Evolutionary conservation across 73 alveolate species (phyloP).

Genomic region (Symbiodinium pilosum): DNA sequence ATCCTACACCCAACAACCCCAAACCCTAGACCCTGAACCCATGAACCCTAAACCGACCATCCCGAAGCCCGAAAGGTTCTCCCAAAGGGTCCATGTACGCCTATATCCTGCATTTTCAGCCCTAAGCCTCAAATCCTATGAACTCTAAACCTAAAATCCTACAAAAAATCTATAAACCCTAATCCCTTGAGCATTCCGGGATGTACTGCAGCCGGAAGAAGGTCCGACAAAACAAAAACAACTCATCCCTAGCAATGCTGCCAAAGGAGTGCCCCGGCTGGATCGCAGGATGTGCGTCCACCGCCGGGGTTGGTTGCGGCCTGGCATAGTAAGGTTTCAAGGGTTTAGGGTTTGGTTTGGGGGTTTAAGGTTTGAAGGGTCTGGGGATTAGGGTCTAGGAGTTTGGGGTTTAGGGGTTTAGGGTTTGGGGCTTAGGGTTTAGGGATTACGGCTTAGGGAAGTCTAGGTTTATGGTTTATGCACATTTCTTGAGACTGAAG

Average conservation of each 20-base stretch:
- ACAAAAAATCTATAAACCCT: not conserved
- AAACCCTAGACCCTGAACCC: not conserved
- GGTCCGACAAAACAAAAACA: not conserved
- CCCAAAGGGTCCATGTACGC: not conserved
- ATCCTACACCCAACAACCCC: not conserved
- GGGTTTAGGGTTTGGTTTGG: not conserved
- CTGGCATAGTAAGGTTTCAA: not conserved
- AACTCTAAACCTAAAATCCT: not conserved
- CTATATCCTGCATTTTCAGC: not conserved
- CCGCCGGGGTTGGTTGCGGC: not conserved
- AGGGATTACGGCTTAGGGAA: too few relatives aligned
- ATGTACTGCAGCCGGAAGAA: not conserved
- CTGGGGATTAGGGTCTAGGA: not conserved
- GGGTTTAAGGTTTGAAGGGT: not conserved
- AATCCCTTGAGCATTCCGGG: not conserved
- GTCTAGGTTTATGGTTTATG: too few relatives aligned
- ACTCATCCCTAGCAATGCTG: not conserved
- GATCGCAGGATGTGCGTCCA: not conserved
- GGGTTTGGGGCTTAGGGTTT: too few relatives aligned
- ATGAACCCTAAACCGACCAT: not conserved
- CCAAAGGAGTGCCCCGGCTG: slow-evolving; percentile 20
- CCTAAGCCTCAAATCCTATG: not conserved
- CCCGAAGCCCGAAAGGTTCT: not conserved
- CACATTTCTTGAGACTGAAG: too few relatives aligned
- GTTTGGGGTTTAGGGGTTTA: not conserved